These are phyloP conservation scores for Dactylella cylindrospora DNA, from an alignment of 2,329 filamentous ascomycete genomes.

Conservation along the genomic window DNA sequence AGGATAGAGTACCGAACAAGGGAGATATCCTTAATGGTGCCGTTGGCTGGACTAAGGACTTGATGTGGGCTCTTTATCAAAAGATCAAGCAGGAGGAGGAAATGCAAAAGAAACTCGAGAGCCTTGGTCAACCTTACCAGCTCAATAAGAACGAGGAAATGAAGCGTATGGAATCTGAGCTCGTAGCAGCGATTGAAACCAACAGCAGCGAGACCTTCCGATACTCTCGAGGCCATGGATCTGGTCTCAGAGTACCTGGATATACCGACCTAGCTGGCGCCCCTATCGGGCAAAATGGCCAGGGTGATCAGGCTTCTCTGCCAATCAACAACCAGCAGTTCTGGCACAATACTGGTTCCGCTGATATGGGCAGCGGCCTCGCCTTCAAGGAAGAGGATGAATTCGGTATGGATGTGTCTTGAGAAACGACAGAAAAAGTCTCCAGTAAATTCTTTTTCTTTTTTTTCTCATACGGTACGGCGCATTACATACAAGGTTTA, in stretches of 20 bases:
- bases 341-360: slow-evolving; percentile 61
- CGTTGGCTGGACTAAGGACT: slow-evolving; percentile 93
- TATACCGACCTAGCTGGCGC: slow-evolving; percentile 92
- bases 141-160: slow-evolving; percentile 88
- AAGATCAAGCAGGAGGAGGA: slow-evolving; percentile 75
- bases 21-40: slow-evolving; percentile 96
- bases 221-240: slow-evolving; percentile 81
- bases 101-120: slow-evolving; percentile 67
- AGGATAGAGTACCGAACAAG: slow-evolving; percentile 98
- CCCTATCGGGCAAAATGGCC: slow-evolving; percentile 60
- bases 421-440: slow-evolving; percentile 54
- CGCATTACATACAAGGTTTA: slow-evolving; percentile 43
- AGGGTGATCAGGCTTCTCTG: slow-evolving; percentile 54
- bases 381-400: slow-evolving; percentile 95
- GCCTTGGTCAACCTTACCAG: slow-evolving; percentile 72
- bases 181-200: slow-evolving; percentile 81
- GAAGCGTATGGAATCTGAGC: slow-evolving; percentile 89
- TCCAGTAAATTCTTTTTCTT: slow-evolving; percentile 41
- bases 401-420: slow-evolving; percentile 73
- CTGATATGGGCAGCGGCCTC: slow-evolving; percentile 60
- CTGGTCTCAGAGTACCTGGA: slow-evolving; percentile 84
- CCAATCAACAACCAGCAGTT: slow-evolving; percentile 69
- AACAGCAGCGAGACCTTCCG: slow-evolving; percentile 70
- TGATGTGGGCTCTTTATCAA: slow-evolving; percentile 94
- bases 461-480: slow-evolving; percentile 45